Base-by-base conservation (phyloP, 106 monocot genomes). In the Amphibolis antarctica region DNA sequence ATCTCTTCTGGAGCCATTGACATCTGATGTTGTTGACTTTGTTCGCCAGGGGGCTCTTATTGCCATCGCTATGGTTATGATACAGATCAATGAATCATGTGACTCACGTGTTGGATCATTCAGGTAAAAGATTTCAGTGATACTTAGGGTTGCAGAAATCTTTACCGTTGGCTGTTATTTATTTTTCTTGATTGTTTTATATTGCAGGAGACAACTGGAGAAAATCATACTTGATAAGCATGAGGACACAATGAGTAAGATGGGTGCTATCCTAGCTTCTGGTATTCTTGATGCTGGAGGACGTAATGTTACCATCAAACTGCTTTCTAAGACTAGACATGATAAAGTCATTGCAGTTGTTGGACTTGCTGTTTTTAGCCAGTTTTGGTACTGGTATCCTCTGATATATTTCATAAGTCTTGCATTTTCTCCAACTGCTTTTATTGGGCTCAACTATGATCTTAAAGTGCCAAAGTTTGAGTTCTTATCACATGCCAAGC, bases 351-450 rank as follows among this genome's bases (percentile, higher is more conserved):
- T 85, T 59, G 91, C 98, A 10, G 79, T 99, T 42, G 80, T 99
- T 70, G 98, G 98, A 17, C 85, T 99, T 69, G 98, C 98, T 18
- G 98, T 99, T 12, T 99, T 99, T 67, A 88, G 87, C 74, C 98
- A 99, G 64, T 99, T 88, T 78, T 99, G 98, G 98, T 92, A 99
- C 64, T 99, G 98, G 98, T 99, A 99, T 66, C 98, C 98, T 1
- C 98, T 99, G 21, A 27, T 83, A 51, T 99, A 99, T 68, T 99
- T 99, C 73, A 82, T 99, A 68, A 91, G 80, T 74, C 86, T 99
- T 15, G 49, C 98, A 14, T 99, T 99, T 69, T 91, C 98, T 13
- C 85, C 88, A 21, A 91, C 98, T 46, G 91, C 98, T 47, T 85
- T 99, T 46, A 81, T 99, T 47, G 98, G 98, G 11, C 83, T 99